A percentile compares a stretch with the other conserved stretches of the same genome.
phyloP scores from a whole-genome alignment of 2,329 filamentous ascomycete genomes.

The Exophiala lecanii-corni region DNA sequence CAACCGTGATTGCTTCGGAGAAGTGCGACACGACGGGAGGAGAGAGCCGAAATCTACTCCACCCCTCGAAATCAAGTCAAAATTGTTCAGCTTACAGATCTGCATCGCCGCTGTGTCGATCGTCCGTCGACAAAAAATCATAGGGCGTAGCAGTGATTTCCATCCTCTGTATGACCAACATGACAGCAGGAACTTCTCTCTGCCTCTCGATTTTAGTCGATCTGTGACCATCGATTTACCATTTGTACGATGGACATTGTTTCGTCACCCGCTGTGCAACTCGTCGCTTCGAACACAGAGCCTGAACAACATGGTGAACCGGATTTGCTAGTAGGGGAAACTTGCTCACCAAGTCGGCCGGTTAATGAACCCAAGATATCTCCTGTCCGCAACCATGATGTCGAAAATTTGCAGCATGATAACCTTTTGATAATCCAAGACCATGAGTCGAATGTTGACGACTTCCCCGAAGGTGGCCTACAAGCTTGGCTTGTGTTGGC shows the following conservation, averaged over 20 bases:
- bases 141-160: background rate
- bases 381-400: background rate
- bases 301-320: background rate
- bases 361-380: background rate
- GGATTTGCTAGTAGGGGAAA: background rate
- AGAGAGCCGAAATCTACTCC: no score
- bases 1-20: no score
- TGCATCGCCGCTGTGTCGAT: no score
- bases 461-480: slow-evolving; percentile 32
- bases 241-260: slow-evolving; percentile 3
- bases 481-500: slow-evolving; percentile 34
- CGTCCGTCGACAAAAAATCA: no score
- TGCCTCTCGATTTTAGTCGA: no score
- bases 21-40: no score
- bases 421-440: slow-evolving; percentile 5
- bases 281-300: slow-evolving; percentile 1
- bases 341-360: background rate
- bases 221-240: no score
- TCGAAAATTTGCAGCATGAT: background rate
- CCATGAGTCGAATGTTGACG: slow-evolving; percentile 1
- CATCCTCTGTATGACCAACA: no score
- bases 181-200: no score
- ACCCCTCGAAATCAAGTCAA: no score
- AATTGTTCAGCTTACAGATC: no score
- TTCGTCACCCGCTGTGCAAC: slow-evolving; percentile 2